Conservation (phyloP, 495 filamentous ascomycete species). For the Penicillium paxilli region DNA sequence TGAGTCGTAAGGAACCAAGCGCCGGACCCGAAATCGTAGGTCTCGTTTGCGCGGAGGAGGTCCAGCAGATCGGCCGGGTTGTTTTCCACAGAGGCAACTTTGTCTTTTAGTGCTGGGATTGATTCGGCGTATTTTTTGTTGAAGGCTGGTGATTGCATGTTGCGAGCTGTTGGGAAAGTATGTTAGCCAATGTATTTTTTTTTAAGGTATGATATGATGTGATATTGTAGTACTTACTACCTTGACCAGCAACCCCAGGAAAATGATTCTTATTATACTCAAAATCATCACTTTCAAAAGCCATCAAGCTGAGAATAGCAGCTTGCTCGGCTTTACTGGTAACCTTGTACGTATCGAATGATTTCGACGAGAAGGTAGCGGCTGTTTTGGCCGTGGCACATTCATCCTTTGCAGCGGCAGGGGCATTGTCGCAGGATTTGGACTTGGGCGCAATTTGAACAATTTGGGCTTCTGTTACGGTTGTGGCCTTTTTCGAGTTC, state of each 20-base stretch:
- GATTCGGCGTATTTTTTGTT: slow-evolving; percentile 64
- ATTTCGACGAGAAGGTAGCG: slow-evolving; percentile 52
- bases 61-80: slow-evolving; percentile 51
- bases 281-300: slow-evolving; percentile 68
- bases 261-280: slow-evolving; percentile 66
- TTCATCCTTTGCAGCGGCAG: slow-evolving; percentile 50
- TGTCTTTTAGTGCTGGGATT: slow-evolving; percentile 46
- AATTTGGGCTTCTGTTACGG: slow-evolving; percentile 47
- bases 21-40: slow-evolving; percentile 69
- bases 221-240: slow-evolving; percentile 60
- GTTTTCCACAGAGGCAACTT: slow-evolving; percentile 35
- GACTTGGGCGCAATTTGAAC: slow-evolving; percentile 54
- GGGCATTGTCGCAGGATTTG: slow-evolving; percentile 43
- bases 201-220: too few relatives aligned
- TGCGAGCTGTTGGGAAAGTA: slow-evolving; percentile 52
- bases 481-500: not conserved
- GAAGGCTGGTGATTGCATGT: slow-evolving; percentile 68
- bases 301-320: slow-evolving; percentile 62
- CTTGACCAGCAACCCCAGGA: slow-evolving; percentile 66
- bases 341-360: slow-evolving; percentile 59
- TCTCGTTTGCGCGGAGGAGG: slow-evolving; percentile 56
- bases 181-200: too few relatives aligned
- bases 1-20: slow-evolving; percentile 74
- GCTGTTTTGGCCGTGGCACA: slow-evolving; percentile 68
- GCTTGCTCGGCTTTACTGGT: slow-evolving; percentile 57